These are phyloP conservation scores for Diaporthe destruens DNA, from an alignment of 2,329 filamentous ascomycete genomes.

Conservation along the genomic window DNA sequence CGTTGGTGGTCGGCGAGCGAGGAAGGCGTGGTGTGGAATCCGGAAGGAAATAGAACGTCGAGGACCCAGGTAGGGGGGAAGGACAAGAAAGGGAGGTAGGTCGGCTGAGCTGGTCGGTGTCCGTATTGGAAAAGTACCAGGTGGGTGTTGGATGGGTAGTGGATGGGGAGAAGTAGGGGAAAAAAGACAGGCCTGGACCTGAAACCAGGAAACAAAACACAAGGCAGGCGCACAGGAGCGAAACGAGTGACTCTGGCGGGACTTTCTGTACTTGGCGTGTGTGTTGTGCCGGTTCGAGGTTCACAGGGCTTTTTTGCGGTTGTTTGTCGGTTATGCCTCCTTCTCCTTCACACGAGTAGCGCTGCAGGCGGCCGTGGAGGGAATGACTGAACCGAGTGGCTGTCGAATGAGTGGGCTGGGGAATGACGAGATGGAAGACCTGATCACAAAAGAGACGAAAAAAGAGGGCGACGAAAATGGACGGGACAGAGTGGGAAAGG, in stretches of 20 bases:
- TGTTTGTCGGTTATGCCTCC: no score
- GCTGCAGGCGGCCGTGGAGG: slow-evolving; percentile 16
- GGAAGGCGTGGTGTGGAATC: slow-evolving; percentile 34
- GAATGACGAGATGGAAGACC: slow-evolving; percentile 13
- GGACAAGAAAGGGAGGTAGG: slow-evolving; percentile 22
- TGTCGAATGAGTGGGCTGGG: slow-evolving; percentile 26
- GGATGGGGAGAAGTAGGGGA: background rate
- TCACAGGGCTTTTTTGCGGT: slow-evolving; percentile 16
- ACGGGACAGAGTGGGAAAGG: slow-evolving; percentile 24
- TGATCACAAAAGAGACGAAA: slow-evolving; percentile 31
- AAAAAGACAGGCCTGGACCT: slow-evolving; percentile 22
- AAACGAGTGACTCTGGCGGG: slow-evolving; percentile 36
- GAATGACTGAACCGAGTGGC: slow-evolving; percentile 26
- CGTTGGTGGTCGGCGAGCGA: slow-evolving; percentile 34
- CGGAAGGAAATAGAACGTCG: slow-evolving; percentile 34
- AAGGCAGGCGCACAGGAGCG: slow-evolving; percentile 14
- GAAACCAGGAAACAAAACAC: slow-evolving; percentile 35
- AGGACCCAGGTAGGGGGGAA: slow-evolving; percentile 33
- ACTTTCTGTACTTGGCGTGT: background rate
- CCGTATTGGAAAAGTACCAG: slow-evolving; percentile 28
- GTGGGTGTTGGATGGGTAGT: no score
- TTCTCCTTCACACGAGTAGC: slow-evolving; percentile 9
- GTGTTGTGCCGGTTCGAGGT: slow-evolving; percentile 17
- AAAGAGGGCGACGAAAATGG: slow-evolving; percentile 32
- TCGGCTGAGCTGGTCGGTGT: slow-evolving; percentile 31